Base-by-base conservation (phyloP, 2,329 filamentous ascomycete species). In the Neofusicoccum kwambonambiense region DNA sequence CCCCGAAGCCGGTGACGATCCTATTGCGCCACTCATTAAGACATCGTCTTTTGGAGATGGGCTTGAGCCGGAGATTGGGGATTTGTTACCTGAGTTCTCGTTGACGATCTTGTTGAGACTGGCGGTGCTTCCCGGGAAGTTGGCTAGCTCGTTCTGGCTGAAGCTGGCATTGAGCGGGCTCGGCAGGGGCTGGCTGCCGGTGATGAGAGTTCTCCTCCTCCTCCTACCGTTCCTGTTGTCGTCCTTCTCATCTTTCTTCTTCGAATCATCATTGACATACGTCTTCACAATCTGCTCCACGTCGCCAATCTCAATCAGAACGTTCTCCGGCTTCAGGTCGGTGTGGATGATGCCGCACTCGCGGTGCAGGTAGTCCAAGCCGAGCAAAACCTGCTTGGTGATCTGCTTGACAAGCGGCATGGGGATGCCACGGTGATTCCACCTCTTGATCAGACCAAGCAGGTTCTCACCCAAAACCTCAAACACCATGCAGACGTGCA, bases 311-410 rank as follows among this genome's bases (percentile, higher is more conserved):
- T 99, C 95, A 76, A 99, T 98, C 69, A 99, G 84, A 37, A 99
- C 95, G 75, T 99, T 99, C 77, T 99, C 95, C 54, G 95, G 95
- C 79, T 99, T 97, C 71, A 98, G 81, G 76, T 97, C 94, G 67
- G 95, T 98, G 79, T 99, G 95, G 74, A 99, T 97, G 80, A 99
- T 98, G 75, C 95, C 95, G 79, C 95, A 99, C 80, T 99, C 94
- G 72, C 95, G 89, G 78, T 99, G 95, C 44, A 99, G 86, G 76
- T 98, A 98, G 78, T 99, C 95, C 68, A 99, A 84, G 45, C 95
- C 95, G 34, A 99, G 87, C 54, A 99, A 84, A 9, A 98, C 95
- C 80, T 99, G 95, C 79, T 98, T 98, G 35, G 95, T 96, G 79
- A 99, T 99, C 78, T 98, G 95, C 83, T 97, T 97, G 76, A 98